These are phyloP conservation scores for Bolboschoenoplectus hybrid DNA, from an alignment of 202 grass and related monocot species.

Conservation along the genomic window DNA sequence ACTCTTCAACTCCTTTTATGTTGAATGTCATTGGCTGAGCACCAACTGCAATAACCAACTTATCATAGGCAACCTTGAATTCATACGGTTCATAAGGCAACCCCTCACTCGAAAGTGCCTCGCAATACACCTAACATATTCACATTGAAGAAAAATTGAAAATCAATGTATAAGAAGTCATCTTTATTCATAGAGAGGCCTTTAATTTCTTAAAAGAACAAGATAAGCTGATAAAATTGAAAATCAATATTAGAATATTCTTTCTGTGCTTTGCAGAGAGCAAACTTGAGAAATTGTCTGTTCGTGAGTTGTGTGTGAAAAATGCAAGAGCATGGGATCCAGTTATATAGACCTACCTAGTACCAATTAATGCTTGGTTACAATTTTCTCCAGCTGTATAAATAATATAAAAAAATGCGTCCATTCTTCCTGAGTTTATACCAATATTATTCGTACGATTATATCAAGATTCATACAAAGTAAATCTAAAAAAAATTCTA, in stretches of 20 bases:
- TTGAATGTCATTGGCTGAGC: slow-evolving; percentile 87
- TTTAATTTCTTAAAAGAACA: neutral
- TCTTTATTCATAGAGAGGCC: neutral
- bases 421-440: neutral
- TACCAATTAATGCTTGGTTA: neutral
- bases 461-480: no score
- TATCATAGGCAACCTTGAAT: slow-evolving; percentile 90
- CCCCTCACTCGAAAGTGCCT: slow-evolving; percentile 41
- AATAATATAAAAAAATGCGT: neutral
- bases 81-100: slow-evolving; percentile 52
- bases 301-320: neutral
- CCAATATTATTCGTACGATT: no score
- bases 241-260: no score
- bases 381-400: neutral
- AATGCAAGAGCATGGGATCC: neutral
- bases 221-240: no score
- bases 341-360: slow-evolving; percentile 6
- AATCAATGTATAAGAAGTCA: no score
- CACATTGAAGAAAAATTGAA: no score
- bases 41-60: slow-evolving; percentile 84
- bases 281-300: slow-evolving; percentile 13
- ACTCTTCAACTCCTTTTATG: slow-evolving; percentile 73
- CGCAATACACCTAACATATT: slow-evolving; percentile 53
- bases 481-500: no score
- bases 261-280: neutral